phyloP scores from a whole-genome alignment of 1,284 basidiomycete genomes.

The Fomitiporia mediterranea region DNA sequence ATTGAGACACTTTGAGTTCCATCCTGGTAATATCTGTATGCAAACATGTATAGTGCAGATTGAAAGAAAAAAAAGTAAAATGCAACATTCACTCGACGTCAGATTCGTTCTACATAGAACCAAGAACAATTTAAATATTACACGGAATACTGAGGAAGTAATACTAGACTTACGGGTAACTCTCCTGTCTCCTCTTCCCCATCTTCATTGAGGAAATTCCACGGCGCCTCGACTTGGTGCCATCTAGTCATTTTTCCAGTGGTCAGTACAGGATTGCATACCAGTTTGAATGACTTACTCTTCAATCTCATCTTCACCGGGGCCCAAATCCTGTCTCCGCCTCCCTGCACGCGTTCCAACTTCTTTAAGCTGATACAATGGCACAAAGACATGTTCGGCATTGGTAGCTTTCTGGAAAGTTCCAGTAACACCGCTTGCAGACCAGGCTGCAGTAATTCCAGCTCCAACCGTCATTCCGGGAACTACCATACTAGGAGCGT shows the following conservation, averaged over 20 bases:
- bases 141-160: too few species aligned
- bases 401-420: background rate
- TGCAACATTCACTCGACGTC: too few species aligned
- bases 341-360: background rate
- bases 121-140: too few species aligned
- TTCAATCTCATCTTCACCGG: background rate
- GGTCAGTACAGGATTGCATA: background rate
- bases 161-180: too few species aligned
- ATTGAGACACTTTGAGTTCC: too few species aligned
- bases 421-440: background rate
- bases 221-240: background rate
- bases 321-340: background rate
- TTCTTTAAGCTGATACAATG: background rate
- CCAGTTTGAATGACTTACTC: background rate
- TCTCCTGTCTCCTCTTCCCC: background rate
- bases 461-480: background rate
- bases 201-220: background rate
- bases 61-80: too few species aligned
- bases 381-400: background rate
- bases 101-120: too few species aligned
- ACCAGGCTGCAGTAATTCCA: background rate
- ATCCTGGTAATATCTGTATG: too few species aligned
- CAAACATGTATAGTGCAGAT: too few species aligned
- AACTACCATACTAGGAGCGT: background rate
- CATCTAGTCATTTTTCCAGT: background rate